A percentile compares a stretch with the other conserved stretches of the same genome.
Evolutionary conservation across 2,329 filamentous ascomycete genomes (phyloP).

Genomic region (Septoria petroselini): DNA sequence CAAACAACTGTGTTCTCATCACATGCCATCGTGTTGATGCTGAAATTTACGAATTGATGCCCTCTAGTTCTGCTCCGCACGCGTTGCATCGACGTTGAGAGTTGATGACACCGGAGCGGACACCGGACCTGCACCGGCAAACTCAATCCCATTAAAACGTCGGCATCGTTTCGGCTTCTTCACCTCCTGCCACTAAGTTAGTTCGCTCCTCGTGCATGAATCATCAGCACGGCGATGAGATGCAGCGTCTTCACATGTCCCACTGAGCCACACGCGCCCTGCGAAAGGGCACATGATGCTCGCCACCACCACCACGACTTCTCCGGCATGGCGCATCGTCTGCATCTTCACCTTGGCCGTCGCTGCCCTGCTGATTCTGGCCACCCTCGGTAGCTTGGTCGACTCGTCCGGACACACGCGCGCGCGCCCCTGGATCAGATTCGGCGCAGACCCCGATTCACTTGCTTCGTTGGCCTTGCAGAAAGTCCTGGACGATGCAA

Average conservation of each 20-base stretch:
- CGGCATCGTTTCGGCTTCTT: neutral
- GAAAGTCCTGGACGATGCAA: slow-evolving; percentile 44
- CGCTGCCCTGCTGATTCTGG: slow-evolving; percentile 19
- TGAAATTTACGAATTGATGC: too few relatives aligned
- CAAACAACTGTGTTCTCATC: too few relatives aligned
- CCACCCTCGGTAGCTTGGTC: slow-evolving; percentile 15
- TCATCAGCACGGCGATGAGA: neutral
- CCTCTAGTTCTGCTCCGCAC: too few relatives aligned
- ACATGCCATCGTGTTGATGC: too few relatives aligned
- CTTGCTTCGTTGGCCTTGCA: slow-evolving; percentile 42
- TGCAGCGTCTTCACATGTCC: neutral
- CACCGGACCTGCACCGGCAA: too few relatives aligned
- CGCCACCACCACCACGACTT: neutral
- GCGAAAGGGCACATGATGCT: slow-evolving; percentile 3
- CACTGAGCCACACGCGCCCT: slow-evolving; percentile 4
- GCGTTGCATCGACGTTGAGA: too few relatives aligned
- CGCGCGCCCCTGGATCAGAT: slow-evolving; percentile 1
- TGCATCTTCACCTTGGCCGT: slow-evolving; percentile 14
- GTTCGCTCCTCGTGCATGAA: too few relatives aligned
- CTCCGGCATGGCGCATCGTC: slow-evolving; percentile 11
- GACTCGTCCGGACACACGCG: slow-evolving; percentile 6
- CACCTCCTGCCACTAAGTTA: too few relatives aligned
- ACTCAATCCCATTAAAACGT: neutral
- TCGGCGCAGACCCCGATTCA: neutral
- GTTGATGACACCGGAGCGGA: too few relatives aligned